A percentile compares a stretch with the other conserved stretches of the same genome.
Conservation (phyloP, 805 yeast genomes). For the Priceomyces haplophilus region DNA sequence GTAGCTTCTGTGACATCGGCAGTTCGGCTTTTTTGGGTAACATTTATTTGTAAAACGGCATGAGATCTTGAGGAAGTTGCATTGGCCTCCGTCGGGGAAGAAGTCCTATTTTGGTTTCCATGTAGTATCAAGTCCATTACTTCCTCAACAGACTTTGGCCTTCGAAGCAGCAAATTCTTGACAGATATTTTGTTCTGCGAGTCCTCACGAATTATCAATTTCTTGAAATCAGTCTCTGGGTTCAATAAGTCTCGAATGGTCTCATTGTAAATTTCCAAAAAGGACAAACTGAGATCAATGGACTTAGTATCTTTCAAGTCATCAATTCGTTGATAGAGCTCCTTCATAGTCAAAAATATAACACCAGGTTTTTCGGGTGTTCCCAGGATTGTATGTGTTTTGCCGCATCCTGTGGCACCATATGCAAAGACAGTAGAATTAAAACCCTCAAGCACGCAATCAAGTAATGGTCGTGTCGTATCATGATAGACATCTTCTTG, state of each 20-base stretch:
- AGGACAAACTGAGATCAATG: slow-evolving; percentile 64
- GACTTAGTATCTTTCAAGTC: slow-evolving; percentile 49
- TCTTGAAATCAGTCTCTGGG: slow-evolving; percentile 48
- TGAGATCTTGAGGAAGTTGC: slow-evolving; percentile 90
- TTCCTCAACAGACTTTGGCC: slow-evolving; percentile 61
- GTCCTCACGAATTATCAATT: slow-evolving; percentile 69
- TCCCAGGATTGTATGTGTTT: slow-evolving; percentile 87
- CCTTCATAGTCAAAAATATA: slow-evolving; percentile 73
- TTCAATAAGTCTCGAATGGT: slow-evolving; percentile 74
- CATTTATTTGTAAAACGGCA: slow-evolving; percentile 82
- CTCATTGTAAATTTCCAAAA: slow-evolving; percentile 89
- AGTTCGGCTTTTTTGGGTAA: slow-evolving; percentile 56
- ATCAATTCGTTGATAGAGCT: slow-evolving; percentile 63
- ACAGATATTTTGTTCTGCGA: slow-evolving; percentile 63
- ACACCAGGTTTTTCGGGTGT: slow-evolving; percentile 72
- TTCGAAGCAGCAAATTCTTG: slow-evolving; percentile 62
- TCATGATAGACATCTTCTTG: slow-evolving; percentile 66
- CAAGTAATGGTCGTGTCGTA: slow-evolving; percentile 72
- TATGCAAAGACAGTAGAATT: slow-evolving; percentile 93
- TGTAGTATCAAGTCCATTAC: slow-evolving; percentile 72
- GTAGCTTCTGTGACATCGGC: slow-evolving; percentile 66
- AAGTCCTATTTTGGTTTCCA: slow-evolving; percentile 76
- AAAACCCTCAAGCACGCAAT: slow-evolving; percentile 75
- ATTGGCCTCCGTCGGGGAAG: slow-evolving; percentile 88
- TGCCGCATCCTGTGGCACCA: slow-evolving; percentile 99